These are phyloP conservation scores for Dittrichia graveolens DNA, from an alignment of 129 eudicot species.

Conservation along the genomic window DNA sequence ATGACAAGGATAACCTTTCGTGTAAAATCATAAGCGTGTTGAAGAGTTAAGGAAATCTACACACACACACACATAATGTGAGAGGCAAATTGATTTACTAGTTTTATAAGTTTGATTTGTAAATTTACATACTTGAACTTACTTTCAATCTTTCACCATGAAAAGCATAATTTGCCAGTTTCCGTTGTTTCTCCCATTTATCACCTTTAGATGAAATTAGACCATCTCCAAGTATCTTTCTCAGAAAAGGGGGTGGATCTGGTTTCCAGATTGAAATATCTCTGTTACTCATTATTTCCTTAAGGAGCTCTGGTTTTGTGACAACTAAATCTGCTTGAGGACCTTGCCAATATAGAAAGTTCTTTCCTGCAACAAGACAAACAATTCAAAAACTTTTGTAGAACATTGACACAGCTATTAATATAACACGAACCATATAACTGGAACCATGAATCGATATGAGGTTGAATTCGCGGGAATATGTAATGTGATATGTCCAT, in stretches of 20 bases:
- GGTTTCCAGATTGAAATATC: constrained; percentile 25
- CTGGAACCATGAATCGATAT: constrained; percentile 25
- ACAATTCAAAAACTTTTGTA: background rate
- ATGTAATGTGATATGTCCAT: constrained; percentile 34
- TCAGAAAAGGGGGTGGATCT: background rate
- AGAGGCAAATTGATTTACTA: too few relatives aligned
- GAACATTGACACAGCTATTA: background rate
- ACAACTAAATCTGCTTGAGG: constrained; percentile 34
- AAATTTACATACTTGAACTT: background rate
- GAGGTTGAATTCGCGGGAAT: constrained; percentile 29
- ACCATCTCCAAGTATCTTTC: constrained; percentile 42
- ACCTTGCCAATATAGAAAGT: constrained; percentile 40
- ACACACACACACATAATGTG: too few relatives aligned
- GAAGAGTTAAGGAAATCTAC: too few relatives aligned
- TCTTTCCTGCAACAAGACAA: constrained; percentile 33
- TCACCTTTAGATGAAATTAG: constrained; percentile 36
- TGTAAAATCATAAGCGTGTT: too few relatives aligned
- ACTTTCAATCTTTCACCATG: constrained; percentile 37
- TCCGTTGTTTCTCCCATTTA: constrained; percentile 43
- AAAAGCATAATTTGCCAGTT: constrained; percentile 45
- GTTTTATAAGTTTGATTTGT: too few relatives aligned
- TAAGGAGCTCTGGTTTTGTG: constrained; percentile 33
- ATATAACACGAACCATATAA: constrained; percentile 18
- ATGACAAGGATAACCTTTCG: too few relatives aligned
- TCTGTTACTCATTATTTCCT: constrained; percentile 34